Percentiles rank a stretch among this genome's conserved stretches.
These are phyloP conservation scores for Beta corolliflora DNA, from an alignment of 179 eudicot species.

Conservation along the genomic window DNA sequence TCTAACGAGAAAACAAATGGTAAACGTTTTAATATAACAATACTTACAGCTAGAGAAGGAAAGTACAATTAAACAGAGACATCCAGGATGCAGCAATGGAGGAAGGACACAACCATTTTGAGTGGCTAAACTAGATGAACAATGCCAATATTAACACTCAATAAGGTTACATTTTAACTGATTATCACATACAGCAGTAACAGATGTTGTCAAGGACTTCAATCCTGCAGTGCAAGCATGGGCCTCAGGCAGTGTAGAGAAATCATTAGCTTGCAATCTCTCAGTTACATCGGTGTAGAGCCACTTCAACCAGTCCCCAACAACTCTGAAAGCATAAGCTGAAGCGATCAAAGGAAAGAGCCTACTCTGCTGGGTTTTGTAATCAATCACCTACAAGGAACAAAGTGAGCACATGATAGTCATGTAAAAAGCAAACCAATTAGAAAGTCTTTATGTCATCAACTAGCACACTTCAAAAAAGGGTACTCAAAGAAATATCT, in stretches of 20 bases:
- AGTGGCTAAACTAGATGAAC: neutral
- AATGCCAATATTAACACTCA: neutral
- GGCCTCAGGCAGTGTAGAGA: constrained; percentile 95
- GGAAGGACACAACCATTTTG: neutral
- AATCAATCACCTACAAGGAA: constrained; percentile 79
- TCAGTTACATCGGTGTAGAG: constrained; percentile 81
- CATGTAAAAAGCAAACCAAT: neutral
- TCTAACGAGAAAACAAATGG: too few relatives aligned
- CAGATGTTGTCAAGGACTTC: constrained; percentile 91
- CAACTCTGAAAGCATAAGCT: constrained; percentile 96
- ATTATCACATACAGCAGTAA: constrained; percentile 75
- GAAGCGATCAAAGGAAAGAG: constrained; percentile 98
- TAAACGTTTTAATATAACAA: too few relatives aligned
- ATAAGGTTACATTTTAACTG: neutral
- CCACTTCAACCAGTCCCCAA: constrained; percentile 95
- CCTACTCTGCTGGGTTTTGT: constrained; percentile 95
- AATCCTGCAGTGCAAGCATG: constrained; percentile 99
- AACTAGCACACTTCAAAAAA: neutral
- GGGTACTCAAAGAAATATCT: neutral
- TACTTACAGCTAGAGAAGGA: neutral
- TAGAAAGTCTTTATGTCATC: neutral
- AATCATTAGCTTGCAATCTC: constrained; percentile 83
- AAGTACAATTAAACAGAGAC: neutral
- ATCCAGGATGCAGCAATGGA: neutral
- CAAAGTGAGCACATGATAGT: neutral